Percentiles rank a stretch among this genome's conserved stretches.
phyloP scores from a whole-genome alignment of 2,329 filamentous ascomycete genomes.

The Bertia moriformis region DNA sequence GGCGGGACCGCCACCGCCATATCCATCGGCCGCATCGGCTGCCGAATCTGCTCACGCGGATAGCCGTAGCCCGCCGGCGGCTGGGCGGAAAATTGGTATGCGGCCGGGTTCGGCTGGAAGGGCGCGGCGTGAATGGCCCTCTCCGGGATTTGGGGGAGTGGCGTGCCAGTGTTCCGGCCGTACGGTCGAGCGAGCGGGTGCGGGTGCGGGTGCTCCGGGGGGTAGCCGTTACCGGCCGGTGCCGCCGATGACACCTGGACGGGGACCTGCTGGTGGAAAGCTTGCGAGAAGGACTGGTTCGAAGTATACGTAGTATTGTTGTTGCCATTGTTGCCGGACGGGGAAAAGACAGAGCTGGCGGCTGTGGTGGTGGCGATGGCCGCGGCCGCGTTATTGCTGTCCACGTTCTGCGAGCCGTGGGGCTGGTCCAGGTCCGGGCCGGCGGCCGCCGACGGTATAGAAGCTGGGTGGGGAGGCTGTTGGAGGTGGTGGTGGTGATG shows the following conservation, averaged over 20 bases:
- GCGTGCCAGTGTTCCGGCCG: slow-evolving; percentile 60
- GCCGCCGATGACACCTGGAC: slow-evolving; percentile 43
- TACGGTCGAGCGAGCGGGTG: slow-evolving; percentile 48
- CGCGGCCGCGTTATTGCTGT: no score
- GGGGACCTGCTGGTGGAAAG: slow-evolving; percentile 87
- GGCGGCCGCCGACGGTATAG: no score
- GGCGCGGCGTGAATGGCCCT: slow-evolving; percentile 78
- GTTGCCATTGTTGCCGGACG: no score
- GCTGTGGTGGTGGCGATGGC: no score
- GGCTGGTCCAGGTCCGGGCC: no score
- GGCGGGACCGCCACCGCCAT: slow-evolving; percentile 23
- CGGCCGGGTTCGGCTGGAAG: slow-evolving; percentile 60
- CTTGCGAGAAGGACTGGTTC: slow-evolving; percentile 62
- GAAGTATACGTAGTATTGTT: slow-evolving; percentile 28
- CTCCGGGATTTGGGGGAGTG: slow-evolving; percentile 82
- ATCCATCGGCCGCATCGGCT: slow-evolving; percentile 27
- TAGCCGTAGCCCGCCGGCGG: slow-evolving; percentile 57
- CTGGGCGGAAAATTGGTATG: slow-evolving; percentile 43
- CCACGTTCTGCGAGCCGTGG: no score
- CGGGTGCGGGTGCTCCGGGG: slow-evolving; percentile 43
- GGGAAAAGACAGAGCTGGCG: no score
- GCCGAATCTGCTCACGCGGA: no score
- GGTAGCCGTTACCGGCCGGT: slow-evolving; percentile 36
- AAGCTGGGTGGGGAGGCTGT: no score
- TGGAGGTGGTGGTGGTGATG: no score